A percentile compares a stretch with the other conserved stretches of the same genome.
phyloP scores from a whole-genome alignment of 2,329 filamentous ascomycete genomes.

The Ophiostoma tasmaniense region DNA sequence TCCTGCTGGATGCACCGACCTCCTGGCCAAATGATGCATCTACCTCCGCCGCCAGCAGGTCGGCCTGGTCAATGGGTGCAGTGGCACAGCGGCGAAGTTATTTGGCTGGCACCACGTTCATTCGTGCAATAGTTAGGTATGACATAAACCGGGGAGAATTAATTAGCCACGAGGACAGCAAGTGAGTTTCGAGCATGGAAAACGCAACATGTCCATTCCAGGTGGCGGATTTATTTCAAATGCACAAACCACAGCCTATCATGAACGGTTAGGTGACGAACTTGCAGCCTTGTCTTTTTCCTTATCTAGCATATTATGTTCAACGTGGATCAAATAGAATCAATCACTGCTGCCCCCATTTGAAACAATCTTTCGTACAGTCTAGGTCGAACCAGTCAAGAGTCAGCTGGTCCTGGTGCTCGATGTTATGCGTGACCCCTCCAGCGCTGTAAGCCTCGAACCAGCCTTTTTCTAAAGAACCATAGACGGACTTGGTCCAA shows the following conservation, averaged over 20 bases:
- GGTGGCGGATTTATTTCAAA: too few relatives aligned
- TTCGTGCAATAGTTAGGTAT: conserved; percentile 31
- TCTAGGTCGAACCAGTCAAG: neutral
- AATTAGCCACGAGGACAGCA: conserved; percentile 21
- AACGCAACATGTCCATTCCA: neutral
- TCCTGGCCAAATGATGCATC: conserved; percentile 2
- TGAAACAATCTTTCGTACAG: neutral
- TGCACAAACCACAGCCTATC: too few relatives aligned
- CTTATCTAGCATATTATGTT: neutral
- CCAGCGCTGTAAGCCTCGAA: neutral
- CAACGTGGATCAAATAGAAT: neutral
- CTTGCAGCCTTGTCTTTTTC: too few relatives aligned
- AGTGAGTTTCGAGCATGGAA: neutral
- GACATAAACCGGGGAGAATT: too few relatives aligned
- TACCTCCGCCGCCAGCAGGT: conserved; percentile 12
- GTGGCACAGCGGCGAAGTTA: conserved; percentile 36
- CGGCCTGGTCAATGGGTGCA: conserved; percentile 16
- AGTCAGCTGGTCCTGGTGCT: neutral
- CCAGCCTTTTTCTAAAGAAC: neutral
- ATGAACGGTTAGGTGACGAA: too few relatives aligned
- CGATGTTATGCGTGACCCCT: neutral
- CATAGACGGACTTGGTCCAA: neutral
- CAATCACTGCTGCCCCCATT: neutral
- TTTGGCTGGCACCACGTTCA: conserved; percentile 37
- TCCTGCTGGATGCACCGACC: conserved; percentile 19